These are phyloP conservation scores for Eucalyptus guilfoylei DNA, from an alignment of 345 rosid genomes.

Conservation along the genomic window DNA sequence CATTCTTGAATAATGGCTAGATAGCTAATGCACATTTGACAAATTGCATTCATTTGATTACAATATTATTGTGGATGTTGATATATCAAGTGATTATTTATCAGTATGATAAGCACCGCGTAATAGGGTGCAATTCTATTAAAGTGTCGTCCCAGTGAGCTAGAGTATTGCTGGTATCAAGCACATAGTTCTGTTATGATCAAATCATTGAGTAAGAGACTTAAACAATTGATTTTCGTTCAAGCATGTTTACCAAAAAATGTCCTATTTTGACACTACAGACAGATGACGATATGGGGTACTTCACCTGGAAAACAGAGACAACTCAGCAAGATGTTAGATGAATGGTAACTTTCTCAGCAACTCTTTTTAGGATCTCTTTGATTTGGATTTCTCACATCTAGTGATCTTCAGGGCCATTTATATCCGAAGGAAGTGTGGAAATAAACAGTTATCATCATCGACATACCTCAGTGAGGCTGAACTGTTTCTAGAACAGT, in stretches of 20 bases:
- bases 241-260: background rate
- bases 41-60: background rate
- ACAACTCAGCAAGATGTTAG: slow-evolving; percentile 85
- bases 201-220: background rate
- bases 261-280: slow-evolving; percentile 6
- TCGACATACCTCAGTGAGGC: slow-evolving; percentile 77
- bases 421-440: slow-evolving; percentile 58
- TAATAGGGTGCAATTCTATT: background rate
- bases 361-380: background rate
- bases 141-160: background rate
- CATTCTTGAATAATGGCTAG: background rate
- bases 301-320: slow-evolving; percentile 75
- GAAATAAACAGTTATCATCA: slow-evolving; percentile 59
- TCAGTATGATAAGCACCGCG: background rate
- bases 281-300: slow-evolving; percentile 92
- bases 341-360: slow-evolving; percentile 63
- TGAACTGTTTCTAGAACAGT: slow-evolving; percentile 89
- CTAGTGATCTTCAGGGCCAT: slow-evolving; percentile 40
- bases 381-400: background rate
- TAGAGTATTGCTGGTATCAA: background rate
- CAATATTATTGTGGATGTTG: background rate
- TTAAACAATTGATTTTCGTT: background rate
- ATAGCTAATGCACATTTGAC: background rate
- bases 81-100: background rate
- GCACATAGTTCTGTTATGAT: background rate